A percentile compares a stretch with the other conserved stretches of the same genome.
Conservation (phyloP, 768 basidiomycete genomes). For the Boletus bicolor region DNA sequence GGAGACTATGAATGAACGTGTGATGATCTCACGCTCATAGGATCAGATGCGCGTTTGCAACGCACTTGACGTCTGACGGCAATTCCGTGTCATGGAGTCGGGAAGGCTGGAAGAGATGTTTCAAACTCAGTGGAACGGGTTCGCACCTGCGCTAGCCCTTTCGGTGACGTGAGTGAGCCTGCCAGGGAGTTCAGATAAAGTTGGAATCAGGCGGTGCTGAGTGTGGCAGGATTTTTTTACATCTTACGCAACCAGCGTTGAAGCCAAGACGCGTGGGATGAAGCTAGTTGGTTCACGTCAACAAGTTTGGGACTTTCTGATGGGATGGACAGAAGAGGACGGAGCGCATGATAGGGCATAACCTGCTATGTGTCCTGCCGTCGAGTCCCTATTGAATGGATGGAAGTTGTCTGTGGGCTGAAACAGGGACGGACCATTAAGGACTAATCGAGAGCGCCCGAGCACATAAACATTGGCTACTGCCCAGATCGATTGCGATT, state of each 20-base stretch:
- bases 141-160: not conserved
- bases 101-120: not conserved
- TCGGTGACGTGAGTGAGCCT: not conserved
- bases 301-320: not conserved
- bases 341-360: not conserved
- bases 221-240: not conserved
- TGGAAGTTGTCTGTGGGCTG: not conserved
- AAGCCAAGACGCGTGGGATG: not conserved
- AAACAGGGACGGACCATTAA: constrained; percentile 13
- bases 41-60: not conserved
- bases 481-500: constrained; percentile 1
- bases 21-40: not conserved
- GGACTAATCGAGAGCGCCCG: not conserved
- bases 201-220: constrained; percentile 9
- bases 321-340: not conserved
- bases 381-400: not conserved
- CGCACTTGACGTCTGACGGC: constrained; percentile 7
- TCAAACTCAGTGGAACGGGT: not conserved
- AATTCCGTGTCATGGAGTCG: not conserved
- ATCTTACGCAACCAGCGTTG: constrained; percentile 8
- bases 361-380: not conserved
- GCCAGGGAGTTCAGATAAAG: not conserved
- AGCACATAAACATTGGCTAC: not conserved
- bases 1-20: not conserved
- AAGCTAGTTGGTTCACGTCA: not conserved